Base-by-base conservation (phyloP, 208 protist genomes). In the Trypanosoma brucei region DNA sequence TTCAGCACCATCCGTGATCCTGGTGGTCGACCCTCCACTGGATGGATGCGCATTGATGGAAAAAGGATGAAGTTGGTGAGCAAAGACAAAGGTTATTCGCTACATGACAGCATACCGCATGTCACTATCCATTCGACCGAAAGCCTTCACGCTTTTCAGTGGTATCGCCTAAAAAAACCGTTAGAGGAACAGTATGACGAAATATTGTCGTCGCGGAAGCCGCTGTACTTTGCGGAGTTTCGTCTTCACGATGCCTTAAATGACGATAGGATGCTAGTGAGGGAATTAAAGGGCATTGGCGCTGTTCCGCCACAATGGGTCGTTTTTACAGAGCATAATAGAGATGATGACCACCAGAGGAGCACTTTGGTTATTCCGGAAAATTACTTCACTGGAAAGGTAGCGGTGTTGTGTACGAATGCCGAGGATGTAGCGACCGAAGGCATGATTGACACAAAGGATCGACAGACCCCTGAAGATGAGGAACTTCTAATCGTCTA, bases 91-190 rank as follows among this genome's bases (percentile, higher is more conserved):
- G 55, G 49, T 3, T 13, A 62, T 1, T 9, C 22, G 3, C 52
- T 72, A 2, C 79, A 75, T 49, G 68, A 79, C 33, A 66, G 75
- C 14, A 78, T 78, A 11, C 57, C 71, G 22, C 80, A 81, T 55
- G 38, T 76, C 9, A 59, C 57, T 11, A 67, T 62, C 1, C 77
- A 84, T 54, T 58, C 62, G 0, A 37, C 60, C 31, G 60, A 59
- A 8, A 65, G 66, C 1, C 49, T 88, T 59, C 50, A 69, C 1
- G 34, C 57, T 48, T 84, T 80, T 59, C 49, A 67, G 14, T 33
- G 48, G 8, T 84, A 88, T 68, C 59, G 69, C 37, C 55, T 70
- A 55, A 53, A 51, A 37, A 61, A 39, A 4, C 62, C 69, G 52
- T 5, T 55, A 50, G 30, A 39, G 13, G 54, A 75, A 36, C 72